A percentile compares a stretch with the other conserved stretches of the same genome.
phyloP scores from a whole-genome alignment of 768 basidiomycete species.

The Nevesoporus exiguus region DNA sequence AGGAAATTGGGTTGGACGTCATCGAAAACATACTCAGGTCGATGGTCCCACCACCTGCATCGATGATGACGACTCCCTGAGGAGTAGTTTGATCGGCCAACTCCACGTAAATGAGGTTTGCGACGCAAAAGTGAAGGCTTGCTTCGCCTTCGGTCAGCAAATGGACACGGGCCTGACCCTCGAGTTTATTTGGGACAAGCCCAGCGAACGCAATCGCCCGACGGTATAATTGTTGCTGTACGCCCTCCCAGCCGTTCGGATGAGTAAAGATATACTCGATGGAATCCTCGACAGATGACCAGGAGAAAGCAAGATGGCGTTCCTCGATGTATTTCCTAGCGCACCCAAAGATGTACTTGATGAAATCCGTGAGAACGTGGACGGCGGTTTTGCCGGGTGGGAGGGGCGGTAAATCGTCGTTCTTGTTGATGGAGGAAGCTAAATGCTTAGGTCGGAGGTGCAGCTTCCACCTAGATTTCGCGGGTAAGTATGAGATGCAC shows the following conservation, averaged over 20 bases:
- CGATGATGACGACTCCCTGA: conserved; percentile 39
- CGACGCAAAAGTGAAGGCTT: too few species aligned
- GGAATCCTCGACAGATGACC: conserved; percentile 8
- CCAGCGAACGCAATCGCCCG: conserved; percentile 21
- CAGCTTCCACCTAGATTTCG: too few species aligned
- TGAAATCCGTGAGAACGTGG: too few species aligned
- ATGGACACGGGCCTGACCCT: conserved; percentile 16
- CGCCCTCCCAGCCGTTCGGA: too few species aligned
- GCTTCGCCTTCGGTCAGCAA: too few species aligned
- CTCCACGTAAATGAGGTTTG: conserved; percentile 30
- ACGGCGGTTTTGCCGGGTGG: not conserved
- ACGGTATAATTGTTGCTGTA: conserved; percentile 22
- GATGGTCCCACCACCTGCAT: conserved; percentile 39
- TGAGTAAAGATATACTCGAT: conserved; percentile 23
- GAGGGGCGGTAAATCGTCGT: not conserved
- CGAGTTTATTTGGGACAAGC: conserved; percentile 10
- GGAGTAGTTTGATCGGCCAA: conserved; percentile 18
- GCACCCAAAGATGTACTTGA: too few species aligned
- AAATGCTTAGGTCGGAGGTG: too few species aligned
- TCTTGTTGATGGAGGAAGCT: not conserved
- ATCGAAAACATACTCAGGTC: conserved; percentile 38
- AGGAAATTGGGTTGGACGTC: too few species aligned
- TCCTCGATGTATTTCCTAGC: conserved; percentile 1
- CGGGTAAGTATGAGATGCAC: not conserved
- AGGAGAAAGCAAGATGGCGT: conserved; percentile 11